These are phyloP conservation scores for Nepenthes mirabilis DNA, from an alignment of 148 eudicot genomes.

Conservation along the genomic window DNA sequence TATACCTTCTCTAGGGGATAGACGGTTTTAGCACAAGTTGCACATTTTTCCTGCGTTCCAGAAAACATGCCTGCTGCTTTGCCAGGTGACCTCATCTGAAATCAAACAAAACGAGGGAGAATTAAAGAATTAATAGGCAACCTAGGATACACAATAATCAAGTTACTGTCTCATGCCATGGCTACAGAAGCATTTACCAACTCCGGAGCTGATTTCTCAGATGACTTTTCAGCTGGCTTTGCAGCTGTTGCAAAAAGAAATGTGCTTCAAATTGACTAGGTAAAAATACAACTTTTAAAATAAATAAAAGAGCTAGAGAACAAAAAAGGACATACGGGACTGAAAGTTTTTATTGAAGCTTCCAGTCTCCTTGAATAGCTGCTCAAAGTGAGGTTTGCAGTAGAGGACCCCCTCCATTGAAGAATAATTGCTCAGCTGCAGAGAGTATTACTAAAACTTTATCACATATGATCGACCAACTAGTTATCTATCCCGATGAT, in stretches of 20 bases:
- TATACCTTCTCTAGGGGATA: constrained; percentile 85
- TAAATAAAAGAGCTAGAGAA: background rate
- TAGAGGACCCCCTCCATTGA: constrained; percentile 83
- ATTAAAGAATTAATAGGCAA: too few relatives aligned
- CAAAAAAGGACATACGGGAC: constrained; percentile 39
- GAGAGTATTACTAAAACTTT: constrained; percentile 2
- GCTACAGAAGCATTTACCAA: constrained; percentile 38
- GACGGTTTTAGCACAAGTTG: constrained; percentile 80
- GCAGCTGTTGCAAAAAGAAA: constrained; percentile 34
- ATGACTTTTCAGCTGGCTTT: constrained; percentile 54
- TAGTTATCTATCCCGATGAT: background rate
- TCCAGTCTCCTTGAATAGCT: constrained; percentile 81
- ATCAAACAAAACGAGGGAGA: constrained; percentile 3
- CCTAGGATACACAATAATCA: background rate
- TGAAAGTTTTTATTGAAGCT: constrained; percentile 75
- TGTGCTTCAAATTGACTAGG: background rate
- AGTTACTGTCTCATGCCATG: background rate
- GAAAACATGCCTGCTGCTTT: constrained; percentile 87
- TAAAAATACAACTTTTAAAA: background rate
- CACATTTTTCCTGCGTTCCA: constrained; percentile 92
- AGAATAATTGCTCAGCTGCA: constrained; percentile 68
- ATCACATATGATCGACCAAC: background rate
- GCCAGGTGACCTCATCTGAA: constrained; percentile 72
- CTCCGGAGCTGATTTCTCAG: constrained; percentile 30
- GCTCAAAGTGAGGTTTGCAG: constrained; percentile 95